Conservation (phyloP, 345 rosid genomes). For the Leavenworthia alabamica region DNA sequence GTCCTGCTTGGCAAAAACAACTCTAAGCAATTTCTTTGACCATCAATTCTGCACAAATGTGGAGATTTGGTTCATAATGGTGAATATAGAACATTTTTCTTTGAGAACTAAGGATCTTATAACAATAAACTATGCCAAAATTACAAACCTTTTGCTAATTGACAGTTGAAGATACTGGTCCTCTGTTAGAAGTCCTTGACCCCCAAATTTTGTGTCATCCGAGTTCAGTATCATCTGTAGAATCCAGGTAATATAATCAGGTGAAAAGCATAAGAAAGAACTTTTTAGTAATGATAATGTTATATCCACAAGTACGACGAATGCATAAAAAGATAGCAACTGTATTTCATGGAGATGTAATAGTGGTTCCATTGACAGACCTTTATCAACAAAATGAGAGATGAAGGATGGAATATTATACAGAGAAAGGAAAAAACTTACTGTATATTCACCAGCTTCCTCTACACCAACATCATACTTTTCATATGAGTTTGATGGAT, state of each 20-base stretch:
- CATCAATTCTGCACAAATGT: slow-evolving; percentile 57
- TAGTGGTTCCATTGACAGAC: not conserved
- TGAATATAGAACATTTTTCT: not conserved
- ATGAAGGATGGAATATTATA: not conserved
- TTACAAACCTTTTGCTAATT: slow-evolving; percentile 49
- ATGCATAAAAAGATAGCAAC: no score
- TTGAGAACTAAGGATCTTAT: not conserved
- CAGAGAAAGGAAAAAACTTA: slow-evolving; percentile 27
- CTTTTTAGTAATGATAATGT: not conserved
- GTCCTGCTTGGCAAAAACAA: slow-evolving; percentile 78
- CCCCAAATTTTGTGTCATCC: slow-evolving; percentile 77
- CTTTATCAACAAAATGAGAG: not conserved
- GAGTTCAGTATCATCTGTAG: slow-evolving; percentile 66
- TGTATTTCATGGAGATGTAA: not conserved
- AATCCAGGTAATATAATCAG: not conserved
- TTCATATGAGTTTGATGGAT: slow-evolving; percentile 60
- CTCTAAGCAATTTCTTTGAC: slow-evolving; percentile 66
- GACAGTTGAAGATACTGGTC: slow-evolving; percentile 69
- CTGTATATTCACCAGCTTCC: slow-evolving; percentile 96
- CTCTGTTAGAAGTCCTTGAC: slow-evolving; percentile 49
- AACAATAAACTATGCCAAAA: slow-evolving; percentile 8
- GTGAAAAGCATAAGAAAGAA: not conserved
- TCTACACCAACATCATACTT: slow-evolving; percentile 66
- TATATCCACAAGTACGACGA: no score
- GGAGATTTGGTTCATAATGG: slow-evolving; percentile 4